Evolutionary conservation across 169 alveolate species (phyloP), one percentile per base, ranked within the genome.

Genomic region (Eimeria acervulina): DNA sequence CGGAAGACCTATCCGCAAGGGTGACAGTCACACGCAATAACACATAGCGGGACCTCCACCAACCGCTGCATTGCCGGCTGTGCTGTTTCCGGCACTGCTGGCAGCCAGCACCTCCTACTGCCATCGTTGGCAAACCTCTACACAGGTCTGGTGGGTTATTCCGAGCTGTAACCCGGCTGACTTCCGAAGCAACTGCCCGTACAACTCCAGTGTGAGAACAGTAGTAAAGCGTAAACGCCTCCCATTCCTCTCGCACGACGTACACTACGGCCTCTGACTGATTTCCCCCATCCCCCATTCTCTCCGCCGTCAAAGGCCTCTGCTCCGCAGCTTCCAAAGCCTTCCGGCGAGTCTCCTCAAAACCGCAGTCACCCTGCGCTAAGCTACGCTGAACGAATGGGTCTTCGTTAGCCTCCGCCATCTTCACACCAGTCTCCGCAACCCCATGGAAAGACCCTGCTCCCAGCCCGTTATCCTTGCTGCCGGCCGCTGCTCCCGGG

Each of bases 211-310:
- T 78, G 31, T n/a, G 47, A 0, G 91, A 55, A 33, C 76, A 55
- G 52, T 31, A 47, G 76, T 55, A 52, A 3, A 55, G 55, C 33
- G 91, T 83, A 36, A 83, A 51, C 1, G 91, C 91, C 6, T 83
- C 91, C 91, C 91, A 83, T 31, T 83, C 66, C 66, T 83, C 91
- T 19, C 91, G 70, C 70, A 83, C 76, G 28, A 83, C 74, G 76
- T 33, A 83, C 47, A 83, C 55, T 19, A 55, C 91, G 15, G 72
- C 74, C 15, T 31, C 47, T 4, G 76, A 52, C 38, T 52, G 91
- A 23, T 0, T 31, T 38, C 31, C 76, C 8, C 31, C 66, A 5
- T 12, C 5, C 38, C 47, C 76, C 33, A 26, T 1, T 12, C 70
- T 4, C 19, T 15, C 66, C 52, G 38, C 23, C 36, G 4, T 1